These are phyloP conservation scores for Calocera viscosa DNA, from an alignment of 768 basidiomycete genomes.

Conservation along the genomic window DNA sequence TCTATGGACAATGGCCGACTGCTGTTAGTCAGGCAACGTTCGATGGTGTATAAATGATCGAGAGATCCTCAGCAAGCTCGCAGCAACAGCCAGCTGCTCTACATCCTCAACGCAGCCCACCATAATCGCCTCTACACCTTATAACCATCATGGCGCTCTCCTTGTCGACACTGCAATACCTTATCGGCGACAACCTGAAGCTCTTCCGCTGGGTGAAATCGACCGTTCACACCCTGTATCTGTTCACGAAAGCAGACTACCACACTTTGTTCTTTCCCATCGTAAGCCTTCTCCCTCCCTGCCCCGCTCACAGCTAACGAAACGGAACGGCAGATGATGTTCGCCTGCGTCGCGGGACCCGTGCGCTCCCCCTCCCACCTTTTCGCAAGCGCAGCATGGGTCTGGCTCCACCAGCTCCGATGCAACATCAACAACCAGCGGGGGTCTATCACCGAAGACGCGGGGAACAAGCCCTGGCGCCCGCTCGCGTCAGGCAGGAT, in stretches of 20 bases:
- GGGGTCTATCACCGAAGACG: conserved; percentile 33
- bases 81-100: no score
- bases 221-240: conserved; percentile 22
- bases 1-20: no score
- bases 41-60: no score
- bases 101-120: no score
- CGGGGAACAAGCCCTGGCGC: conserved; percentile 34
- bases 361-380: conserved; percentile 17
- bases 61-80: no score
- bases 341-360: conserved; percentile 29
- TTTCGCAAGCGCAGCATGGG: conserved; percentile 30
- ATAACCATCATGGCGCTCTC: no score
- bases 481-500: conserved; percentile 37
- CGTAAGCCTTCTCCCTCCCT: conserved; percentile 17
- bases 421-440: conserved; percentile 38
- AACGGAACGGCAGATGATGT: conserved; percentile 23
- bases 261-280: conserved; percentile 29
- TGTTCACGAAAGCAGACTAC: conserved; percentile 29
- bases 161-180: no score
- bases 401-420: conserved; percentile 37
- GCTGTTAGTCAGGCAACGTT: no score
- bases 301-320: not conserved
- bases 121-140: no score
- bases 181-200: not conserved
- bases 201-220: not conserved